Percentiles rank a stretch among this genome's conserved stretches.
Evolutionary conservation across 768 basidiomycete genomes (phyloP).

Genomic region (Coprinopsis sp.): DNA sequence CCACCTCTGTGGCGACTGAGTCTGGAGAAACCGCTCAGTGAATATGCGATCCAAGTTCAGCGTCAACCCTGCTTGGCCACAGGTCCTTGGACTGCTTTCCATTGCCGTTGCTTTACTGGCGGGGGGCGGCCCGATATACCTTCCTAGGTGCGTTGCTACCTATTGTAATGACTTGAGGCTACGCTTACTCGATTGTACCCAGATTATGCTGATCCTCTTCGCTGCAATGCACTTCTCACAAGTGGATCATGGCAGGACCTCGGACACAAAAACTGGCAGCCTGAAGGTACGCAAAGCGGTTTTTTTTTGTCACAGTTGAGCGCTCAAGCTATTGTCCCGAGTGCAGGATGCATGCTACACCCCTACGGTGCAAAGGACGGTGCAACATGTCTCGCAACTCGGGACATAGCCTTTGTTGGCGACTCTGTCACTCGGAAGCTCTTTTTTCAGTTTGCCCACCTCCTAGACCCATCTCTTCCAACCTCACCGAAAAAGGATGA

Average conservation of each 20-base stretch:
- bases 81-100: constrained; percentile 38
- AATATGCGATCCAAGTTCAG: constrained; percentile 19
- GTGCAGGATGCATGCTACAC: constrained; percentile 75
- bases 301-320: not conserved
- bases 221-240: constrained; percentile 66
- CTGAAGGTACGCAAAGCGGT: constrained; percentile 57
- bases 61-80: constrained; percentile 47
- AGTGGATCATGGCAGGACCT: constrained; percentile 77
- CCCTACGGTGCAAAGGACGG: constrained; percentile 54
- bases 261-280: constrained; percentile 75
- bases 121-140: constrained; percentile 38
- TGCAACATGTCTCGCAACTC: constrained; percentile 49
- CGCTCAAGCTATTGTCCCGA: not conserved
- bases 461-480: constrained; percentile 55
- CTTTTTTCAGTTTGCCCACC: constrained; percentile 69
- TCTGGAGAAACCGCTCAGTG: constrained; percentile 15
- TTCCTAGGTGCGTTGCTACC: constrained; percentile 33
- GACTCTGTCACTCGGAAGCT: constrained; percentile 80
- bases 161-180: not conserved
- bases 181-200: constrained; percentile 2
- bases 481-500: constrained; percentile 47
- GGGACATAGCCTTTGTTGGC: constrained; percentile 71
- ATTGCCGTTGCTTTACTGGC: constrained; percentile 32
- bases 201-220: constrained; percentile 73
- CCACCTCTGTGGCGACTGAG: too few relatives aligned